These are phyloP conservation scores for Skeletonema tropicum DNA, from an alignment of 108 stramenopile genomes.

Conservation along the genomic window DNA sequence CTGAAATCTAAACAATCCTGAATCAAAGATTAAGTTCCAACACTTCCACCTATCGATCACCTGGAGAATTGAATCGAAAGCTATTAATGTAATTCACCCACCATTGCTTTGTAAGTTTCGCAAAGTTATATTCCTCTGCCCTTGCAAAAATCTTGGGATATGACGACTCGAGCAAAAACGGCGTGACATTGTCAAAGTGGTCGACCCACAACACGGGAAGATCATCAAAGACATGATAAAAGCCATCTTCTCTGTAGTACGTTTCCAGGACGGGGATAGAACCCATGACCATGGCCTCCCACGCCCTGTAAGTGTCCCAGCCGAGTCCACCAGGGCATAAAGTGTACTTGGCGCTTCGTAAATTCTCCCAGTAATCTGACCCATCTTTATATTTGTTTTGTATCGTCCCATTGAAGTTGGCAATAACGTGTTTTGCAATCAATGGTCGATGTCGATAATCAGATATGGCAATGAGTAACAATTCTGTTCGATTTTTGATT, in stretches of 20 bases:
- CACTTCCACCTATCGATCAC: no score
- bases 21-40: no score
- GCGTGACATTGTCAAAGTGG: slow-evolving; percentile 52
- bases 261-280: slow-evolving; percentile 58
- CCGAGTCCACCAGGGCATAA: slow-evolving; percentile 59
- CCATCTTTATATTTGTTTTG: slow-evolving; percentile 19
- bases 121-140: slow-evolving; percentile 37
- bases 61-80: background rate
- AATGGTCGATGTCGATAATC: slow-evolving; percentile 17
- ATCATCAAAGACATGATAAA: slow-evolving; percentile 45
- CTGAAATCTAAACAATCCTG: no score
- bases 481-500: slow-evolving; percentile 26
- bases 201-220: slow-evolving; percentile 63
- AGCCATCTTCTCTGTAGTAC: slow-evolving; percentile 51
- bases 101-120: slow-evolving; percentile 52
- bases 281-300: slow-evolving; percentile 50
- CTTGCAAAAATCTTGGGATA: slow-evolving; percentile 41
- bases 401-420: slow-evolving; percentile 47
- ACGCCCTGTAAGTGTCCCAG: slow-evolving; percentile 58
- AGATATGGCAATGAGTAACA: slow-evolving; percentile 46
- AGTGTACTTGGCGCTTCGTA: slow-evolving; percentile 52
- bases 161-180: slow-evolving; percentile 39
- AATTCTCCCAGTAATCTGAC: slow-evolving; percentile 16
- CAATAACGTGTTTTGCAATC: slow-evolving; percentile 35
- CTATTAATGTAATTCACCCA: slow-evolving; percentile 52